Percentiles rank a stretch among this genome's conserved stretches.
Conservation (phyloP, 306 rosid species). For the Vigna trinervia region DNA sequence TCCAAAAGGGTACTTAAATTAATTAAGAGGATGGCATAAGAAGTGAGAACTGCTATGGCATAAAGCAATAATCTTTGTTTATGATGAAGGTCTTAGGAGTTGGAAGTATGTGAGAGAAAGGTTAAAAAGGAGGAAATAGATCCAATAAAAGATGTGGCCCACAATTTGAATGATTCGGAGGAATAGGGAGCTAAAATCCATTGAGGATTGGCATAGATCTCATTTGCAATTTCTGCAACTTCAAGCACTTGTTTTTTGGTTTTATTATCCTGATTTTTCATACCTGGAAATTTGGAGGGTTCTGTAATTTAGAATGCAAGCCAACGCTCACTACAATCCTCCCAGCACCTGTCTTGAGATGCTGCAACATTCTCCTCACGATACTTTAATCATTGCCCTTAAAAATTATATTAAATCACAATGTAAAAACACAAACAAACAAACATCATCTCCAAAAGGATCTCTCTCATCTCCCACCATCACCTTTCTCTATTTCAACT, state of each 20-base stretch:
- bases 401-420: not conserved
- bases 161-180: constrained; percentile 65
- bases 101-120: constrained; percentile 44
- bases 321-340: constrained; percentile 34
- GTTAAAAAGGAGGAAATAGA: constrained; percentile 59
- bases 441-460: not conserved
- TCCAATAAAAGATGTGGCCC: constrained; percentile 62
- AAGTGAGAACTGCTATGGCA: constrained; percentile 17
- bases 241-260: constrained; percentile 43
- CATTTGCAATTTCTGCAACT: constrained; percentile 50
- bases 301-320: constrained; percentile 52
- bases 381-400: constrained; percentile 47
- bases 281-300: constrained; percentile 79
- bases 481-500: not conserved
- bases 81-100: constrained; percentile 46
- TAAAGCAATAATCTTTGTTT: constrained; percentile 46
- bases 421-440: constrained; percentile 1
- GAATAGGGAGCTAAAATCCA: constrained; percentile 68
- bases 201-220: constrained; percentile 65
- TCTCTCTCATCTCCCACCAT: constrained; percentile 28
- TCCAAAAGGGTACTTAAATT: constrained; percentile 16
- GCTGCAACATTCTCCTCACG: constrained; percentile 60
- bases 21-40: constrained; percentile 15
- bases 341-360: constrained; percentile 47
- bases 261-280: constrained; percentile 52